phyloP scores from a whole-genome alignment of 1,284 basidiomycete species.

The Cutaneotrichosporon curvatum region DNA sequence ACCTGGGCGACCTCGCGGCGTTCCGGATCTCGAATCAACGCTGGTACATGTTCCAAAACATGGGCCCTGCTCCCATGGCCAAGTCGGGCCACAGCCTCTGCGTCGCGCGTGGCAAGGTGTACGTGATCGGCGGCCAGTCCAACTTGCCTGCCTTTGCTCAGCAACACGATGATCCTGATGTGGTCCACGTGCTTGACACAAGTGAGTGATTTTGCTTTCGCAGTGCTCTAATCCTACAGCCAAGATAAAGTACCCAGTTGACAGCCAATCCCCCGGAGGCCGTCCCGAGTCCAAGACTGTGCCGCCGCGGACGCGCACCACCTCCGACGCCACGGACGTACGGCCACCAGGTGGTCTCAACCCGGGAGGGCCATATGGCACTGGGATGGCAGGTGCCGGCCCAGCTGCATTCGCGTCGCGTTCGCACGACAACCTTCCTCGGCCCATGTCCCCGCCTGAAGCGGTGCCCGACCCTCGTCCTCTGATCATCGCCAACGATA shows the following conservation, averaged over 20 bases:
- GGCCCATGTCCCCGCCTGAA: constrained; percentile 25
- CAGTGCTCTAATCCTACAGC: constrained; percentile 50
- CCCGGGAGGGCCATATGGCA: constrained; percentile 5
- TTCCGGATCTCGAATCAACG: constrained; percentile 82
- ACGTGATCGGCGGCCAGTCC: constrained; percentile 91
- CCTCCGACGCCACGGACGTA: constrained; percentile 16
- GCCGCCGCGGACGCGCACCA: constrained; percentile 11
- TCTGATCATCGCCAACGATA: constrained; percentile 21
- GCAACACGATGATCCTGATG: constrained; percentile 70
- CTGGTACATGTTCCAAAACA: constrained; percentile 99
- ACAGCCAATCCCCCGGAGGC: constrained; percentile 20
- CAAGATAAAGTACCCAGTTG: constrained; percentile 84
- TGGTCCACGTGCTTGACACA: constrained; percentile 86
- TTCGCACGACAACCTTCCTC: constrained; percentile 29
- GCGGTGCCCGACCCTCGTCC: constrained; percentile 10
- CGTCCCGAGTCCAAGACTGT: background rate
- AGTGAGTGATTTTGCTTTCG: constrained; percentile 53
- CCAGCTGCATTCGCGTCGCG: constrained; percentile 15
- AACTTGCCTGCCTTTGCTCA: constrained; percentile 33
- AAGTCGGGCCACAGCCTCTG: constrained; percentile 95
- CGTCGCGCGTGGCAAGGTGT: constrained; percentile 75
- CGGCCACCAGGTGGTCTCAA: constrained; percentile 1
- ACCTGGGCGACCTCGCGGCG: constrained; percentile 87
- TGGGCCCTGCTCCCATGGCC: constrained; percentile 88
- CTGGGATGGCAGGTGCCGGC: background rate